These are phyloP conservation scores for Cordyceps cicadae DNA, from an alignment of 2,329 filamentous ascomycete genomes.

Conservation along the genomic window DNA sequence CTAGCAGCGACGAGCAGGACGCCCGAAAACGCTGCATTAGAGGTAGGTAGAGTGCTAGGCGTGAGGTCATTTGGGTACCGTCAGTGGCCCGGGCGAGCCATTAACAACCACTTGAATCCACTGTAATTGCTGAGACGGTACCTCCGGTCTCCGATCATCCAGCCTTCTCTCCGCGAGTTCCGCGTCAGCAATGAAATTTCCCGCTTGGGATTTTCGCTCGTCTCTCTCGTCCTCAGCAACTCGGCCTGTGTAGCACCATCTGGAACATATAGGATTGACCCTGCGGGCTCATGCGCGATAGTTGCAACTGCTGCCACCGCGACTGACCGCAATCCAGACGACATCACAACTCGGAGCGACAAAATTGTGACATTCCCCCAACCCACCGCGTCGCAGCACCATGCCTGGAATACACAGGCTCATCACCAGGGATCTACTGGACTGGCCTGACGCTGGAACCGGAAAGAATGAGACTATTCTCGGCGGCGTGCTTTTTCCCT, in stretches of 20 bases:
- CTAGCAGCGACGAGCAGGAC: neutral
- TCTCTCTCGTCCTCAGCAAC: neutral
- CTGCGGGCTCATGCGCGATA: neutral
- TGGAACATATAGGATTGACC: neutral
- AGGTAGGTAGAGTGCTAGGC: neutral
- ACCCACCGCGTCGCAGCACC: neutral
- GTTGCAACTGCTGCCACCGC: neutral
- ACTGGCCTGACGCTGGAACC: constrained; percentile 46
- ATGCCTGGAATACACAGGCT: constrained; percentile 23
- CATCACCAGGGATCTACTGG: constrained; percentile 36
- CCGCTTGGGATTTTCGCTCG: neutral
- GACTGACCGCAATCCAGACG: neutral
- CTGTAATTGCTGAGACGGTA: neutral
- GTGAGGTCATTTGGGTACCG: neutral
- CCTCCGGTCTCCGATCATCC: constrained; percentile 8
- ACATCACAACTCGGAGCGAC: neutral
- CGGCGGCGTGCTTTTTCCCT: constrained; percentile 56
- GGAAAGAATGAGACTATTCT: constrained; percentile 47
- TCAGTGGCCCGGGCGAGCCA: constrained; percentile 7
- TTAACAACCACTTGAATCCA: neutral
- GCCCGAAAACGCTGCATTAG: neutral
- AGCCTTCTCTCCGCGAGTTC: constrained; percentile 10
- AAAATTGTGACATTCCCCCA: constrained; percentile 8
- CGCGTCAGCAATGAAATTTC: constrained; percentile 10
- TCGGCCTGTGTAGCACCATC: neutral